A percentile compares a stretch with the other conserved stretches of the same genome.
phyloP scores from a whole-genome alignment of 2,329 filamentous ascomycete genomes.

The Penicillium sp. region DNA sequence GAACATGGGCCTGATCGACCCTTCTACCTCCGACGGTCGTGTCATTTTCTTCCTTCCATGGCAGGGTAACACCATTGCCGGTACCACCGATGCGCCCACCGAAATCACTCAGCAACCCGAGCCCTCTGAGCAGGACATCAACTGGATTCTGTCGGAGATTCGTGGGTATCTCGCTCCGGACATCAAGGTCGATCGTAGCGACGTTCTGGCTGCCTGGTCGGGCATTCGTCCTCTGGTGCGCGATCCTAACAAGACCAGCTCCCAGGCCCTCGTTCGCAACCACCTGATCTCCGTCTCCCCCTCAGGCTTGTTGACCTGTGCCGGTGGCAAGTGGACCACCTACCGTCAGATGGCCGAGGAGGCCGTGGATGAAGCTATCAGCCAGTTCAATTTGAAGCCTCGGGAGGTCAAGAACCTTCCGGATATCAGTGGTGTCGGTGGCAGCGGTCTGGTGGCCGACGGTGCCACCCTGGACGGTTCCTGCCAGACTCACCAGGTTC shows the following conservation, averaged over 20 bases:
- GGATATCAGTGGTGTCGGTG: conserved; percentile 68
- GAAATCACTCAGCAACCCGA: conserved; percentile 70
- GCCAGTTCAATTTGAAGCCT: conserved; percentile 62
- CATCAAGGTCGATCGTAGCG: conserved; percentile 78
- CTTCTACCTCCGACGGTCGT: conserved; percentile 79
- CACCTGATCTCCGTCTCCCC: conserved; percentile 77
- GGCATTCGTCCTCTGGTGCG: conserved; percentile 83
- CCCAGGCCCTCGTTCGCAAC: conserved; percentile 82
- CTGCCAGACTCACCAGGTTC: conserved; percentile 81
- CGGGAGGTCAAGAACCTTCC: conserved; percentile 59
- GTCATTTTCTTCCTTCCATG: conserved; percentile 93
- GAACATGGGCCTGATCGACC: conserved; percentile 85
- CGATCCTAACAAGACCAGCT: conserved; percentile 81
- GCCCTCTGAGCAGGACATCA: conserved; percentile 78
- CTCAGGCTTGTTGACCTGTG: conserved; percentile 78
- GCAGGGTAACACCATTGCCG: conserved; percentile 90
- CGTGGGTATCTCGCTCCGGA: conserved; percentile 77
- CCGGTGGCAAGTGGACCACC: conserved; percentile 89
- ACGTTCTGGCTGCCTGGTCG: conserved; percentile 88
- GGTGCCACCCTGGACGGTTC: conserved; percentile 67
- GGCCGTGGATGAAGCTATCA: conserved; percentile 76
- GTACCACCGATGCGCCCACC: conserved; percentile 78
- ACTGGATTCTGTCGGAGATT: conserved; percentile 84
- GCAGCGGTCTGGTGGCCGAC: conserved; percentile 68
- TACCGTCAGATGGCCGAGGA: conserved; percentile 93